Percentiles rank a stretch among this genome's conserved stretches.
Evolutionary conservation across 495 filamentous ascomycete genomes (phyloP).

Genomic region (Trypethelium eluteriae): DNA sequence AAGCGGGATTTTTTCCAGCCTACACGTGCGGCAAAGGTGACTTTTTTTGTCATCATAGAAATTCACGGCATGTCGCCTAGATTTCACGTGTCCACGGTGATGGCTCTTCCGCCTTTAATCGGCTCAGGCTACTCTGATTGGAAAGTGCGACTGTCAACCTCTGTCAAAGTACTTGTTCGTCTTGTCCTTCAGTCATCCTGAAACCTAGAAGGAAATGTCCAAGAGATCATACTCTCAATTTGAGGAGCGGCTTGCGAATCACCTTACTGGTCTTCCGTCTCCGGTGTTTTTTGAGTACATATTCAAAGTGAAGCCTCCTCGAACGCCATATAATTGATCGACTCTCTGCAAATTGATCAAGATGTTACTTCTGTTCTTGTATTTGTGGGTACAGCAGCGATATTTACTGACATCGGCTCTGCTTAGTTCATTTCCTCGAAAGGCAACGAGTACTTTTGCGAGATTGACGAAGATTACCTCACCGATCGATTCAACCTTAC

Average conservation of each 20-base stretch:
- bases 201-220: not conserved
- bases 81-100: too few species aligned
- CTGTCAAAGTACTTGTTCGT: too few species aligned
- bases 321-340: not conserved
- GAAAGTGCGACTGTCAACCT: too few species aligned
- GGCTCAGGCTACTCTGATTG: too few species aligned
- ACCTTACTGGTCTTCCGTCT: not conserved
- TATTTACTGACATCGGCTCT: not conserved
- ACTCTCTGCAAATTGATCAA: not conserved
- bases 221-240: not conserved
- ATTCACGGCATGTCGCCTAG: too few species aligned
- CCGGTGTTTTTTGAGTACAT: not conserved
- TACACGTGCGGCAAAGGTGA: too few species aligned
- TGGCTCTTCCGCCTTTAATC: too few species aligned
- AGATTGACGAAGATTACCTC: constrained; percentile 98
- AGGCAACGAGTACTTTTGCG: constrained; percentile 99
- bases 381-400: not conserved
- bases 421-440: constrained; percentile 91
- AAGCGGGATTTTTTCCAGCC: too few species aligned
- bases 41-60: too few species aligned
- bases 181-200: too few species aligned
- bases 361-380: not conserved
- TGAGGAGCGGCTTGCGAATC: not conserved
- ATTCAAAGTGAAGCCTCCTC: not conserved
- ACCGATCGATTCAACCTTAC: constrained; percentile 98